phyloP scores from a whole-genome alignment of 768 basidiomycete species.

The Naganishia onofrii region DNA sequence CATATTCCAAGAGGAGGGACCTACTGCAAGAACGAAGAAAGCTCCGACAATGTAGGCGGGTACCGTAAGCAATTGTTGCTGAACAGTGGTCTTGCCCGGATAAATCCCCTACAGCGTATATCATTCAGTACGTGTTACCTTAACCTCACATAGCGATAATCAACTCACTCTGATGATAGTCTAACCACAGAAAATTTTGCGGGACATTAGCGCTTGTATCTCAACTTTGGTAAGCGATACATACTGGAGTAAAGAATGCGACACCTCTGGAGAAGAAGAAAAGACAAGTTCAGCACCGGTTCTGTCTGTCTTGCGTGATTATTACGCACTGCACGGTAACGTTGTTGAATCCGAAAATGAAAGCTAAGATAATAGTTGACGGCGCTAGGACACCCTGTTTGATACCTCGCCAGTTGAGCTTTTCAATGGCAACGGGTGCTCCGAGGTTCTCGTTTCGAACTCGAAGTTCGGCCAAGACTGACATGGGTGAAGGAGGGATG shows the following conservation, averaged over 20 bases:
- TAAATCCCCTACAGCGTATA: constrained; percentile 32
- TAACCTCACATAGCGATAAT: neutral
- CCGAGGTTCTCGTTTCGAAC: constrained; percentile 41
- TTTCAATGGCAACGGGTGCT: constrained; percentile 35
- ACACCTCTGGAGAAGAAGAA: constrained; percentile 4
- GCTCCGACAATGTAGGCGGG: constrained; percentile 34
- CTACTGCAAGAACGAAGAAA: constrained; percentile 30
- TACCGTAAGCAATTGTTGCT: constrained; percentile 39
- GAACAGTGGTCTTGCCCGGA: constrained; percentile 32
- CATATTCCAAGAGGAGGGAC: neutral
- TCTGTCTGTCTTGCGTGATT: neutral
- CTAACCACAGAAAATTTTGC: neutral
- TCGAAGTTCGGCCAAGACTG: constrained; percentile 31
- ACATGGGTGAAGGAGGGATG: neutral
- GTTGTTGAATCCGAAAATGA: constrained; percentile 44
- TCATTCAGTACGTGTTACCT: neutral
- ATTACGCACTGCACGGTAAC: constrained; percentile 31
- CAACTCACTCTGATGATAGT: constrained; percentile 37
- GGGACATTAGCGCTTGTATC: neutral
- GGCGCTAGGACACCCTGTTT: constrained; percentile 28
- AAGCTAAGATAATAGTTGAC: constrained; percentile 31
- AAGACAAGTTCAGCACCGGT: neutral
- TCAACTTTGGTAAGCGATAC: constrained; percentile 20
- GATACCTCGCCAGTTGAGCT: constrained; percentile 31
- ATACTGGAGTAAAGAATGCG: constrained; percentile 34